Base-by-base conservation (phyloP, 2,329 filamentous ascomycete genomes). In the Mycosphaerelloides madeirae region DNA sequence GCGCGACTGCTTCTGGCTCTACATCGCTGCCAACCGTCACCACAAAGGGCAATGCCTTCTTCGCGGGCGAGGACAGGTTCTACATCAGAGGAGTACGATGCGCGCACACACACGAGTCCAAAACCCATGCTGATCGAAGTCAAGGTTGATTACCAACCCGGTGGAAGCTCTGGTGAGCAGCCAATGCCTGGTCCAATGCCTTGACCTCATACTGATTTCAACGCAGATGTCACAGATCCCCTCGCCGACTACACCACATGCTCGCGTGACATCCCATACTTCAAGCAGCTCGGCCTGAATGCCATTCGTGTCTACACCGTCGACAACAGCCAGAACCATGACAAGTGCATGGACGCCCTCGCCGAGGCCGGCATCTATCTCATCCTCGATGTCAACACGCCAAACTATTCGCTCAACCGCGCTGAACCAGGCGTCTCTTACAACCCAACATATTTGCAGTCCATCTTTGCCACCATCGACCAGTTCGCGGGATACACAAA, bases 241-340 rank as follows among this genome's bases (percentile, higher is more conserved):
- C 81, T 95, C 37, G 81, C 85, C 50, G 82, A 93, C 58, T 63
- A 73, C 29, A 67, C 67, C 3, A 70, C 76, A 61, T 95, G 89
- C 78, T 76, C 79, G 64, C 85, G 88, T 54, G 87, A 94, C 62
- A 85, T 95, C 57, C 68, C 72, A 43, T 75, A 86, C 63, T 94
- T 95, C 79, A 79, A 86, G 73, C 78, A 87, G 53, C 76, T 95
- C 31, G 87, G 88, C 40, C 72, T 95, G 68, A 95, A 95, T 76
- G 88, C 87, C 16, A 77, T 95, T 64, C 88, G 89, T 67, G 85
- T 95, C 49, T 95, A 95, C 76, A 87, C 85, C n/a, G 81, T 93
- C 55, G 89, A 95, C 74, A 95, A 95, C 77, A 81, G 81, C 42
- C 70, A 74, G 59, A 70, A 83, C 66, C 89, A 95, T 69, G 82